phyloP scores from a whole-genome alignment of 371 early-diverging fungal genomes.

The Mucor mucedo region DNA sequence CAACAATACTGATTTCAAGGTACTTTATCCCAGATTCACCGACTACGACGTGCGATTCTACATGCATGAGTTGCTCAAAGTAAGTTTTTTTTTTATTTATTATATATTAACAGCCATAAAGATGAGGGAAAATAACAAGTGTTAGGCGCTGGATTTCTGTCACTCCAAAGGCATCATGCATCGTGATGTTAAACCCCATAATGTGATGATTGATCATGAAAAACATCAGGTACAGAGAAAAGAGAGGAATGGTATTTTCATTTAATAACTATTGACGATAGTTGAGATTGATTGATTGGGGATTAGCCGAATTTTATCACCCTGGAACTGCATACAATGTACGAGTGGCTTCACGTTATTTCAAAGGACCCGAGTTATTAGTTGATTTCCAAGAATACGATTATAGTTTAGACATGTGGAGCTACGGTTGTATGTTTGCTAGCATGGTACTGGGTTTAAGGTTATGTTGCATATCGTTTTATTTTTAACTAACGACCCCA shows the following conservation, averaged over 20 bases:
- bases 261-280: slow-evolving; percentile 27
- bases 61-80: slow-evolving; percentile 91
- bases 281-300: slow-evolving; percentile 99
- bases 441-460: slow-evolving; percentile 64
- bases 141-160: slow-evolving; percentile 90
- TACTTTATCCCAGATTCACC: slow-evolving; percentile 76
- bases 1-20: slow-evolving; percentile 80
- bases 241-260: not conserved
- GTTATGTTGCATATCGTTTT: not conserved
- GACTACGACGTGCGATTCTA: slow-evolving; percentile 97
- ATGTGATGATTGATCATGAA: slow-evolving; percentile 99
- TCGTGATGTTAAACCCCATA: slow-evolving; percentile 99
- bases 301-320: slow-evolving; percentile 99
- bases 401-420: slow-evolving; percentile 99
- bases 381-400: slow-evolving; percentile 98
- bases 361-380: slow-evolving; percentile 99
- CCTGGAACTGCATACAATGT: slow-evolving; percentile 98
- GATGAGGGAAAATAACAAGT: too few relatives aligned
- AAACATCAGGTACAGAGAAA: slow-evolving; percentile 71
- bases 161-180: slow-evolving; percentile 99
- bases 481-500: not conserved
- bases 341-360: slow-evolving; percentile 98
- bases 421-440: slow-evolving; percentile 99
- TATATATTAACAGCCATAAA: not conserved
- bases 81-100: not conserved